A percentile compares a stretch with the other conserved stretches of the same genome.
Evolutionary conservation across 257 asterid species (phyloP).

Genomic region (Henckelia pumila): DNA sequence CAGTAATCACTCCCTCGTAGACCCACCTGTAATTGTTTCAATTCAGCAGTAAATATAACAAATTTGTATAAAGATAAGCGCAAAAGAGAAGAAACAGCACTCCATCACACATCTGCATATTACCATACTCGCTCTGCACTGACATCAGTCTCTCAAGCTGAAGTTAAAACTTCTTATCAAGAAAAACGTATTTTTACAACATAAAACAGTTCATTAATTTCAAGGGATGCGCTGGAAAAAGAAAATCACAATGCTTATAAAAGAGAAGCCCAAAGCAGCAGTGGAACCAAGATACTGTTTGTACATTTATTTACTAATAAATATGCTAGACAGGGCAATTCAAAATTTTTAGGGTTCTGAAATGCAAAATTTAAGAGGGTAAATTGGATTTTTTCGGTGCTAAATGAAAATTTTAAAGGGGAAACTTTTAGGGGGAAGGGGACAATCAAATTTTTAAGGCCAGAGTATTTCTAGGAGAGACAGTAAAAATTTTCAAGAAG

Average conservation of each 20-base stretch:
- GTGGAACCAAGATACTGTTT: too few species aligned
- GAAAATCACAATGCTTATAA: neutral
- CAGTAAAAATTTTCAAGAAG: too few species aligned
- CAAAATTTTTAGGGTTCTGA: too few species aligned
- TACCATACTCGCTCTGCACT: conserved; percentile 5
- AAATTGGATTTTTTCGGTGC: too few species aligned
- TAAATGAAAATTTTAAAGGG: too few species aligned
- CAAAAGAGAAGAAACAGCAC: too few species aligned
- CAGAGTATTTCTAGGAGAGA: too few species aligned
- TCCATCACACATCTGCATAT: conserved; percentile 1
- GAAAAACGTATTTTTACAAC: neutral
- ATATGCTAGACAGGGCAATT: too few species aligned
- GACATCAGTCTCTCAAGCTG: neutral
- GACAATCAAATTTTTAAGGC: too few species aligned
- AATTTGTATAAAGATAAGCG: neutral
- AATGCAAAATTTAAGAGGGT: too few species aligned
- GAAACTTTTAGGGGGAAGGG: too few species aligned
- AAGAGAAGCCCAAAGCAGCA: neutral
- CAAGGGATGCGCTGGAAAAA: neutral
- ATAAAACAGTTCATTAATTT: conserved; percentile 5
- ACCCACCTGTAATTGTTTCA: conserved; percentile 69
- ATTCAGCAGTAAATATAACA: conserved; percentile 25
- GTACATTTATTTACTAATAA: too few species aligned
- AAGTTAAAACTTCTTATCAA: conserved; percentile 7
- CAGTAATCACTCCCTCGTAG: conserved; percentile 94